A percentile compares a stretch with the other conserved stretches of the same genome.
Evolutionary conservation across 179 eudicot genomes (phyloP).

Genomic region (Patellifolia procumbens): DNA sequence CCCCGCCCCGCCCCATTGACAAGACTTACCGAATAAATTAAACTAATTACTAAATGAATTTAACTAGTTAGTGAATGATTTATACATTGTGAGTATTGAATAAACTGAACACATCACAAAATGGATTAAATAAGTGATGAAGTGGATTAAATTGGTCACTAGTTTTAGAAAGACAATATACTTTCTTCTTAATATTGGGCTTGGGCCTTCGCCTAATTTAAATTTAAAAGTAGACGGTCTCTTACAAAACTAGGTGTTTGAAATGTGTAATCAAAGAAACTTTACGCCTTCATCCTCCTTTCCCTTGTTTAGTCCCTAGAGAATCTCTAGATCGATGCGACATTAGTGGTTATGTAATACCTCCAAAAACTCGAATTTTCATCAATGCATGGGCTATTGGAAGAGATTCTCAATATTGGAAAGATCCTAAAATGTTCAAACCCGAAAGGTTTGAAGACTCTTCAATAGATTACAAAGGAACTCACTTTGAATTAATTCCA

Average conservation of each 20-base stretch:
- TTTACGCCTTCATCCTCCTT: neutral
- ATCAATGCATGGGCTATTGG: conserved; percentile 6
- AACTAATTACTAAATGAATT: too few species aligned
- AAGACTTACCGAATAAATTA: too few species aligned
- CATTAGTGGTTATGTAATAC: neutral
- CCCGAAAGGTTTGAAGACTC: conserved; percentile 12
- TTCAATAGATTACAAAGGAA: neutral
- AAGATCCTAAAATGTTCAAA: neutral
- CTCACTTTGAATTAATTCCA: neutral
- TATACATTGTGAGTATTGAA: too few species aligned
- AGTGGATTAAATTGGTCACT: too few species aligned
- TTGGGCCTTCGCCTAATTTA: too few species aligned
- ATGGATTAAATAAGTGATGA: too few species aligned
- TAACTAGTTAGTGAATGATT: too few species aligned
- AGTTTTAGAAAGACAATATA: too few species aligned
- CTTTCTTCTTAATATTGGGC: too few species aligned
- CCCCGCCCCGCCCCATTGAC: too few species aligned
- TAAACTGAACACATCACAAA: too few species aligned
- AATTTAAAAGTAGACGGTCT: too few species aligned
- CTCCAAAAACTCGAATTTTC: neutral
- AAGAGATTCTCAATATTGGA: conserved; percentile 2
- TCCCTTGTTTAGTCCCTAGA: neutral
- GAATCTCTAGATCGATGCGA: neutral
- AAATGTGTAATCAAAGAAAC: conserved; percentile 11
- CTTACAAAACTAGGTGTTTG: neutral